Evolutionary conservation across 345 rosid genomes (phyloP), one percentile per base, ranked within the genome.

Genomic region (Arabidopsis suecica): DNA sequence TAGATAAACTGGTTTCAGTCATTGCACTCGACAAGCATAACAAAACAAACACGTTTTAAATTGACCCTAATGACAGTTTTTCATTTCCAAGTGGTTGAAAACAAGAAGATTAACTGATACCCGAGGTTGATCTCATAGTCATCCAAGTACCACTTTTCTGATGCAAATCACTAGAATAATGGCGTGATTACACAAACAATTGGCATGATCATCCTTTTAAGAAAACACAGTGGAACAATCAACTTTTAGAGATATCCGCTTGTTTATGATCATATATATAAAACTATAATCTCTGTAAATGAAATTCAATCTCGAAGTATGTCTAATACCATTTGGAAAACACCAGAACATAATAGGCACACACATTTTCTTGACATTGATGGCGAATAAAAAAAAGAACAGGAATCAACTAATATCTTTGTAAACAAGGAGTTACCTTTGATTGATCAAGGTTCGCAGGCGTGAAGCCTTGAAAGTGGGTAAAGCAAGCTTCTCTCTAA

Each of bases 391-490:
- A 6, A 28, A 41, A 53, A 40, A 36, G 20, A 51, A 10, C 11
- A 61, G 23, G 53, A 32, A 37, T 28, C 42, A 53, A 65, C 36
- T 37, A 22, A 30, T 49, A 30, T 25, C 2, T 4, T 38, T 68
- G 36, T 30, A 25, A 30, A 57, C 23, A 45, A 47, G n/a, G 51
- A 28, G 56, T 73, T 56, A 88, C 93, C 97, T 89, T 66, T 88
- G 97, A 79, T 91, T 91, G 72, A 91, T 91, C 80, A 91, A 80
- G 12, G 97, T 87, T 75, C 97, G 75, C n/a, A 89, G 82, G 63
- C 92, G 85, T 9, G 97, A 89, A 75, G 81, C 84, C 68, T 88
- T 89, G 65, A 91, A 85, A 23, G 82, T 60, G 7, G 94, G 94
- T 50, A 87, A 86, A 16, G 71, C 48, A 69, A 91, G 89, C 84